Evolutionary conservation across 495 filamentous ascomycete genomes (phyloP).

Genomic region (Pyrenopolyporus hunteri): DNA sequence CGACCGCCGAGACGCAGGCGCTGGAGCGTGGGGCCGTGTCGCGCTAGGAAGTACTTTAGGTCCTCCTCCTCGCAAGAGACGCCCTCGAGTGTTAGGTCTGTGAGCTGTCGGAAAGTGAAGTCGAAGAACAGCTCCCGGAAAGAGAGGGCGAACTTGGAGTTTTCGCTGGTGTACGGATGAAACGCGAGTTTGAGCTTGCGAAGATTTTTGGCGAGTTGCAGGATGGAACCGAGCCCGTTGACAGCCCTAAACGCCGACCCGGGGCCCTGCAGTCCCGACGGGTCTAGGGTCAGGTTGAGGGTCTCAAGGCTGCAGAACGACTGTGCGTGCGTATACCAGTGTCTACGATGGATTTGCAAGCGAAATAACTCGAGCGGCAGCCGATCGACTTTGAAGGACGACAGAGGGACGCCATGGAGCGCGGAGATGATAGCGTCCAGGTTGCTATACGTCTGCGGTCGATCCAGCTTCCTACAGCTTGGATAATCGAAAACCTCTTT

Average conservation of each 20-base stretch:
- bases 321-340: conserved; percentile 53
- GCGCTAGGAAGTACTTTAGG: conserved; percentile 49
- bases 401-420: conserved; percentile 46
- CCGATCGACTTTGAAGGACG: conserved; percentile 51
- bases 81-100: conserved; percentile 53
- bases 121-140: conserved; percentile 48
- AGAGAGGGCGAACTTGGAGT: conserved; percentile 49
- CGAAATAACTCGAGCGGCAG: conserved; percentile 55
- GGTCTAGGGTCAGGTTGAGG: conserved; percentile 50
- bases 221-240: conserved; percentile 52
- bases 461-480: conserved; percentile 52
- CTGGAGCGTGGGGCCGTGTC: conserved; percentile 49
- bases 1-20: conserved; percentile 53
- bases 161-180: conserved; percentile 48
- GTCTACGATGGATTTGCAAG: conserved; percentile 43
- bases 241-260: conserved; percentile 46
- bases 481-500: conserved; percentile 48
- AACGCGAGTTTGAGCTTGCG: conserved; percentile 52
- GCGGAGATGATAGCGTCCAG: conserved; percentile 53
- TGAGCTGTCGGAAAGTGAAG: conserved; percentile 48
- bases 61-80: conserved; percentile 53
- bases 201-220: conserved; percentile 48
- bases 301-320: conserved; percentile 48
- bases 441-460: conserved; percentile 49
- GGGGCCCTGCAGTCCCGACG: conserved; percentile 43